Evolutionary conservation across 2,329 filamentous ascomycete genomes (phyloP).

Genomic region (Paecilomyces dactylethromorphus): DNA sequence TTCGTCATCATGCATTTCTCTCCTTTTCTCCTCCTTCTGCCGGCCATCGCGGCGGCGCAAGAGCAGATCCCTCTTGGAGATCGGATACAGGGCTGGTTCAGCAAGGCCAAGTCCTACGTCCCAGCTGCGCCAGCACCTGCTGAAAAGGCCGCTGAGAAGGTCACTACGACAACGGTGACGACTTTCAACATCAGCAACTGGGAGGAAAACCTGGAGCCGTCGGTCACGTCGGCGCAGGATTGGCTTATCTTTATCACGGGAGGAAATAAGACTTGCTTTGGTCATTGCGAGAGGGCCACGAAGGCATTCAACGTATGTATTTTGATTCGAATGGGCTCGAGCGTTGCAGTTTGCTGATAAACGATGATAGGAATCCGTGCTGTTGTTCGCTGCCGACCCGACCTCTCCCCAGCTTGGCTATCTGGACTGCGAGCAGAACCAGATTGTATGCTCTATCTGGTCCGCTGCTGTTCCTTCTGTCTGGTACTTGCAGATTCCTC

Average conservation of each 20-base stretch:
- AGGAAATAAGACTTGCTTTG: conserved; percentile 60
- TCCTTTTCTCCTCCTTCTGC: conserved; percentile 42
- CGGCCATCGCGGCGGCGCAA: conserved; percentile 48
- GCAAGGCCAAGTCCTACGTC: conserved; percentile 49
- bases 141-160: conserved; percentile 41
- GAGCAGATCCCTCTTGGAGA: conserved; percentile 50
- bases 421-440: conserved; percentile 54
- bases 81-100: conserved; percentile 41
- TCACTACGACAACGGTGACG: conserved; percentile 46
- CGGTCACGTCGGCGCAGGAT: conserved; percentile 36
- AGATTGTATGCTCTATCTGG: conserved; percentile 56
- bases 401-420: conserved; percentile 51
- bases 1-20: conserved; percentile 46
- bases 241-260: conserved; percentile 58
- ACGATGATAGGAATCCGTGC: conserved; percentile 42
- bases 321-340: background rate
- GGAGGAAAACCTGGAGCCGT: conserved; percentile 44
- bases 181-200: conserved; percentile 52
- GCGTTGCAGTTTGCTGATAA: conserved; percentile 7
- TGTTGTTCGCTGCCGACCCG: conserved; percentile 47
- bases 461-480: conserved; percentile 50
- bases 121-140: conserved; percentile 35
- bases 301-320: conserved; percentile 44
- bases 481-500: conserved; percentile 52
- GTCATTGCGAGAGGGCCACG: conserved; percentile 49